These are phyloP conservation scores for Royoungia palumana DNA, from an alignment of 768 basidiomycete species.

Conservation along the genomic window DNA sequence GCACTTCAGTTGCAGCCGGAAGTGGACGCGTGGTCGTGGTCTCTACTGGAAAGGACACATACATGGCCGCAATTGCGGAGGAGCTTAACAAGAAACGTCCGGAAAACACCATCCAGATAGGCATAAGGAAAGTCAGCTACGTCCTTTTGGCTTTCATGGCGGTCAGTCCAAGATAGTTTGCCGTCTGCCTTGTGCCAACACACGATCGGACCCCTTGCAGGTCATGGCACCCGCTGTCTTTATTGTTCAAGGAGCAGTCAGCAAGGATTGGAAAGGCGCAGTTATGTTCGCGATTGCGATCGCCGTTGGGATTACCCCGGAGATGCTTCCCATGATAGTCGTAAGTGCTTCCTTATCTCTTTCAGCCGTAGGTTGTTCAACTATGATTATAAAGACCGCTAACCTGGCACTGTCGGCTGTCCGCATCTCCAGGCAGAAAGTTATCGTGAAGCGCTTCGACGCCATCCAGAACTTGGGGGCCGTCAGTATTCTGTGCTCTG, in stretches of 20 bases:
- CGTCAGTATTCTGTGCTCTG: constrained; percentile 53
- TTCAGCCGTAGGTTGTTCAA: not conserved
- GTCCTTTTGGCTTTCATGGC: constrained; percentile 31
- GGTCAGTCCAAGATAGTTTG: constrained; percentile 11
- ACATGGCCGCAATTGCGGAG: constrained; percentile 35
- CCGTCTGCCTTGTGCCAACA: not conserved
- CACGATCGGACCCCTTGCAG: constrained; percentile 5
- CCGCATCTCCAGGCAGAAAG: constrained; percentile 54
- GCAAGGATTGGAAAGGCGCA: constrained; percentile 30
- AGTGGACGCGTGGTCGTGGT: constrained; percentile 31
- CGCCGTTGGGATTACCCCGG: constrained; percentile 31
- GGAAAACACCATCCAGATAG: constrained; percentile 32
- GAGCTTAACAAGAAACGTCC: constrained; percentile 32
- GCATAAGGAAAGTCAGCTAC: constrained; percentile 34
- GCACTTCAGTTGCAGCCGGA: constrained; percentile 34
- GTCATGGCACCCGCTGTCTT: constrained; percentile 32
- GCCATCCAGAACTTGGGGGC: constrained; percentile 61
- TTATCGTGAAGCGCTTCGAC: constrained; percentile 60
- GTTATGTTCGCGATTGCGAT: constrained; percentile 32
- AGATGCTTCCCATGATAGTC: constrained; percentile 35
- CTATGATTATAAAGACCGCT: constrained; percentile 48
- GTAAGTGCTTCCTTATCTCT: constrained; percentile 13
- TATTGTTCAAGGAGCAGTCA: constrained; percentile 30
- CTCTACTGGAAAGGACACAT: constrained; percentile 32
- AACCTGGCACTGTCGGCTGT: constrained; percentile 58